A percentile compares a stretch with the other conserved stretches of the same genome.
These are phyloP conservation scores for Centrapalus pauciflorus DNA, from an alignment of 129 eudicot genomes.

Conservation along the genomic window DNA sequence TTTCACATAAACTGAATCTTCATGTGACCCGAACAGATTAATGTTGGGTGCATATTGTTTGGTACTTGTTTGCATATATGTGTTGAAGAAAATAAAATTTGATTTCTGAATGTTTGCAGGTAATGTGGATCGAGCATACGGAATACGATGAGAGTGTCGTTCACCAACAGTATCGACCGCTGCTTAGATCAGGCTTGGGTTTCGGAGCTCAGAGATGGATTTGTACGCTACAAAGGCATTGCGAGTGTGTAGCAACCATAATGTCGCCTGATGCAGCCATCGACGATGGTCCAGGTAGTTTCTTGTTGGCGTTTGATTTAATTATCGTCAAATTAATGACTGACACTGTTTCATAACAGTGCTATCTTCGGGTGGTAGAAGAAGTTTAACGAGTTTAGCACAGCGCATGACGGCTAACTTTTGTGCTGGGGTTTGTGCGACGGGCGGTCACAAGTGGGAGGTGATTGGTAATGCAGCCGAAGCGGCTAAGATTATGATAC, in stretches of 20 bases:
- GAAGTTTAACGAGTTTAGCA: conserved; percentile 58
- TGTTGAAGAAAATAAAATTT: not conserved
- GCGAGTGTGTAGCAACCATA: conserved; percentile 47
- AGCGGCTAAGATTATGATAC: conserved; percentile 55
- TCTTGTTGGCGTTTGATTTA: not conserved
- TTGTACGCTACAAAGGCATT: conserved; percentile 62
- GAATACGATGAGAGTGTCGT: conserved; percentile 64
- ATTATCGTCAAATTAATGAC: not conserved
- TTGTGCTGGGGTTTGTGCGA: conserved; percentile 73
- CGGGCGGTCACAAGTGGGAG: conserved; percentile 65
- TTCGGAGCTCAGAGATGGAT: conserved; percentile 84
- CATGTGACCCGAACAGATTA: not conserved
- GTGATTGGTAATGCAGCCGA: conserved; percentile 41
- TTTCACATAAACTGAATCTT: no score
- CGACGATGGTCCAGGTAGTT: conserved; percentile 53
- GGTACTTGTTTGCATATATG: no score
- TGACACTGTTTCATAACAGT: conserved; percentile 14
- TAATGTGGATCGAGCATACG: conserved; percentile 76
- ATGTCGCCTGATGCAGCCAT: conserved; percentile 37
- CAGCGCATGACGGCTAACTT: conserved; percentile 70
- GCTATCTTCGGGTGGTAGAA: conserved; percentile 46
- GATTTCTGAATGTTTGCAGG: conserved; percentile 37
- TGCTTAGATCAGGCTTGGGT: conserved; percentile 70
- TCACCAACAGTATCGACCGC: conserved; percentile 52
- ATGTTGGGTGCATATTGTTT: no score